Evolutionary conservation across 2,329 filamentous ascomycete genomes (phyloP), one percentile per base, ranked within the genome.

Genomic region (Fusarium sublunatum): DNA sequence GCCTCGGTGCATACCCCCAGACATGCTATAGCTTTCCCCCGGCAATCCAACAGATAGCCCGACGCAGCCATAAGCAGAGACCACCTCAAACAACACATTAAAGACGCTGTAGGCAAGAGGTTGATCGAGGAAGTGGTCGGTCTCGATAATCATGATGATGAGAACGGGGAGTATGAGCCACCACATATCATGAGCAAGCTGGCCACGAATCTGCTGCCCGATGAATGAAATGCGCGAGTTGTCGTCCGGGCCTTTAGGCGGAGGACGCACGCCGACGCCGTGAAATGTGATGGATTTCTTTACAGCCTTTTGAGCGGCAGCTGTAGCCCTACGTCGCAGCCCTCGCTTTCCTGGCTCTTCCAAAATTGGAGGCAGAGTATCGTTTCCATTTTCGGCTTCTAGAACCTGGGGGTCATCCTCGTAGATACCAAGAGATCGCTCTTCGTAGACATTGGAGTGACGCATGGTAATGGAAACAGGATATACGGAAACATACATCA

Each of bases 391-490:
- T 12, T 70, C 61, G 24, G 69, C 70, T 22, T 71, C 71, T 22
- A 74, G 68, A 22, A 68, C 34, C 35, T 70, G 57, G 28, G 64
- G 63, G 19, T 75, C 75, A 24, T 79, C 76, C 38, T 75, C 75
- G 56, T 87, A 86, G 29, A 88, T 83, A 0, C 88, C 88, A 2
- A 91, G 77, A 0, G 85, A 88, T 7, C 86, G 81, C 68, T 91
- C 88, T 71, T 91, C 88, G 70, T 91, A 91, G 28, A 90, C 85
- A 69, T 91, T 91, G 35, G 88, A 89, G 70, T 88, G 86, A 26
- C 88, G 83, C 75, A 89, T 85, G 1, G 84, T 86, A 56, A 89
- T 86, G 25, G 85, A 82, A 22, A 88, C 82, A 0, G 87, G 87
- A 58, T 87, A 88, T 3, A 82, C 84, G 1, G 86, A 86, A 38